A percentile compares a stretch with the other conserved stretches of the same genome.
These are phyloP conservation scores for Coffea canephora DNA, from an alignment of 257 asterid species.

Conservation along the genomic window DNA sequence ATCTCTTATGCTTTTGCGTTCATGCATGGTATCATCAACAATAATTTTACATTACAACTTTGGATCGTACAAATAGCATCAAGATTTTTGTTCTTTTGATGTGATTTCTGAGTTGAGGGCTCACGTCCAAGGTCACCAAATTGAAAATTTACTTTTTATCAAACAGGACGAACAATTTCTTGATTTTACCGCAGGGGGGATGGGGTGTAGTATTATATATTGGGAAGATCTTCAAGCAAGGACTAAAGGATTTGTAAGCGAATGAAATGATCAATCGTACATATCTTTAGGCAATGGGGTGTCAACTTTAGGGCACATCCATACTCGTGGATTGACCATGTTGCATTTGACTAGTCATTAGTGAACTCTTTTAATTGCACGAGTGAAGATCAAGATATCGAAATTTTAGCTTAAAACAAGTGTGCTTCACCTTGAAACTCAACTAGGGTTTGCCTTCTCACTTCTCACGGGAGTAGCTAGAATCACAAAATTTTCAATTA, in stretches of 20 bases:
- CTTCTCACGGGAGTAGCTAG: neutral
- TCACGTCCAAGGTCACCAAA: neutral
- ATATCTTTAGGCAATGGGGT: neutral
- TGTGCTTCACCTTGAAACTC: too few species aligned
- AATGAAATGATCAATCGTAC: neutral
- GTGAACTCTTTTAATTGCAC: neutral
- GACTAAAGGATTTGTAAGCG: neutral
- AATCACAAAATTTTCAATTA: neutral
- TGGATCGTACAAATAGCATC: neutral
- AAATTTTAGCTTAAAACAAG: too few species aligned
- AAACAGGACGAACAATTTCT: too few species aligned
- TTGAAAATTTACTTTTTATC: neutral
- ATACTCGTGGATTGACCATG: neutral
- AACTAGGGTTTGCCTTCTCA: too few species aligned
- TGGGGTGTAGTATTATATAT: neutral
- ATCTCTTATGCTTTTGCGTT: neutral
- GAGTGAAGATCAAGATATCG: neutral
- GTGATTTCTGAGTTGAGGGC: slow-evolving; percentile 13
- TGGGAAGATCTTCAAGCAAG: neutral
- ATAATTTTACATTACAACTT: neutral
- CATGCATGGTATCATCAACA: neutral
- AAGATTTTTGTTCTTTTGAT: neutral
- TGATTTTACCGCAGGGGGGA: neutral
- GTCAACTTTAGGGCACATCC: neutral
- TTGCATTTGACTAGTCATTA: neutral